Evolutionary conservation across 2,329 filamentous ascomycete genomes (phyloP).

Genomic region (Apiospora sp.): DNA sequence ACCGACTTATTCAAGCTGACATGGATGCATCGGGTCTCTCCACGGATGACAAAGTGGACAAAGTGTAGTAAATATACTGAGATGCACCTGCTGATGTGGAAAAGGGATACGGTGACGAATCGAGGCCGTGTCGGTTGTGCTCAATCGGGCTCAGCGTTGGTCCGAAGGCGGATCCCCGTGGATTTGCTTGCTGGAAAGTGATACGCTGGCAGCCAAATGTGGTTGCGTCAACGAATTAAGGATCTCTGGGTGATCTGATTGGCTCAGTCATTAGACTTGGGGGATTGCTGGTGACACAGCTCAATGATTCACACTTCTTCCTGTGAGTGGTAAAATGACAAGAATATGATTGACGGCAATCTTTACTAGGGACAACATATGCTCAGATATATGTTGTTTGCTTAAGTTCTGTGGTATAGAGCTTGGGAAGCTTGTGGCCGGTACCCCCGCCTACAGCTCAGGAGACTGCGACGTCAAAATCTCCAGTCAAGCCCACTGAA

Average conservation of each 20-base stretch:
- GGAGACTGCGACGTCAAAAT: not conserved
- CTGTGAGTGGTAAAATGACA: not conserved
- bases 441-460: not conserved
- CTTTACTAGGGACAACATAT: not conserved
- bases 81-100: not conserved
- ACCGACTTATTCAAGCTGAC: not conserved
- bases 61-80: not conserved
- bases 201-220: not conserved
- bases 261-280: not conserved
- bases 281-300: not conserved
- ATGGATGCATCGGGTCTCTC: not conserved
- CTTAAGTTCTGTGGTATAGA: not conserved
- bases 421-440: not conserved
- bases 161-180: slow-evolving; percentile 12
- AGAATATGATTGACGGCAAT: not conserved
- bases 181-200: not conserved
- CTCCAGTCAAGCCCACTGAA: slow-evolving; percentile 1
- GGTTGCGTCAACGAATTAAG: not conserved
- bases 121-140: not conserved
- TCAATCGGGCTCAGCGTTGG: slow-evolving; percentile 16
- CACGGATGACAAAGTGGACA: not conserved
- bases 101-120: not conserved
- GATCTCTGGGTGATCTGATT: not conserved
- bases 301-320: not conserved
- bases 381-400: not conserved